Evolutionary conservation across 2,329 filamentous ascomycete species (phyloP), one percentile per base, ranked within the genome.

Genomic region (Ilyonectria sp.): DNA sequence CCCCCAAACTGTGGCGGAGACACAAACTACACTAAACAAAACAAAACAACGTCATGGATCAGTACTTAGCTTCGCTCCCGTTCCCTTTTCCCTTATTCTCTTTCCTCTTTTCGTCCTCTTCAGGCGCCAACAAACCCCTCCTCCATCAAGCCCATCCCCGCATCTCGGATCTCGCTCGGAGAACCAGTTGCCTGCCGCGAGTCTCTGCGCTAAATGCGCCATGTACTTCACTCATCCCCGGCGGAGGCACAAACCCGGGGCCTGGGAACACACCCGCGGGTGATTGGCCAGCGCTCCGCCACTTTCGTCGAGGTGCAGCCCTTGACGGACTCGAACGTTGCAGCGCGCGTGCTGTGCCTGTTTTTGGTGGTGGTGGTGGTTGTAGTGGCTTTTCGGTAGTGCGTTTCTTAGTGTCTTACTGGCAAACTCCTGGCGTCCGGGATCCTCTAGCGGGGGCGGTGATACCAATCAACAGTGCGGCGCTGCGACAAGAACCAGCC

Each of bases 401-500:
- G 40, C 15, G 5, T 29, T 40, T 21, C 21, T 6, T 29, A n/a
- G 15, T 43, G 40, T 43, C 40, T 43, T 15, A 6, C 37, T 43
- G 37, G 17, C n/a, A n/a, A 17, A 8, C 37, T 17, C 17, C 37
- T 43, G 37, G 37, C n/a, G 15, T 43, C 37, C 19, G 21, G 11
- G 15, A 7, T 44, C 15, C 19, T 43, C n/a, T 43, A 43, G 40
- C 40, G 40, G 40, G 31, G 31, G 4, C 57, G n/a, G 46, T 19
- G 57, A 60, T 60, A 33, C 35, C 57, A 60, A 52, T 60, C 35
- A n/a, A 19, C 40, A 35, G 46, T 13, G 21, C 47, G 35, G 46
- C 21, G 47, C 33, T 60, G 57, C 57, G 47, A 52, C 47, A 60
- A 60, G 40, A 60, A 44, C 54, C 37, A 60, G 56, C 54, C 37